These are phyloP conservation scores for Ascochyta viciae-villosae DNA, from an alignment of 2,329 filamentous ascomycete genomes.

Conservation along the genomic window DNA sequence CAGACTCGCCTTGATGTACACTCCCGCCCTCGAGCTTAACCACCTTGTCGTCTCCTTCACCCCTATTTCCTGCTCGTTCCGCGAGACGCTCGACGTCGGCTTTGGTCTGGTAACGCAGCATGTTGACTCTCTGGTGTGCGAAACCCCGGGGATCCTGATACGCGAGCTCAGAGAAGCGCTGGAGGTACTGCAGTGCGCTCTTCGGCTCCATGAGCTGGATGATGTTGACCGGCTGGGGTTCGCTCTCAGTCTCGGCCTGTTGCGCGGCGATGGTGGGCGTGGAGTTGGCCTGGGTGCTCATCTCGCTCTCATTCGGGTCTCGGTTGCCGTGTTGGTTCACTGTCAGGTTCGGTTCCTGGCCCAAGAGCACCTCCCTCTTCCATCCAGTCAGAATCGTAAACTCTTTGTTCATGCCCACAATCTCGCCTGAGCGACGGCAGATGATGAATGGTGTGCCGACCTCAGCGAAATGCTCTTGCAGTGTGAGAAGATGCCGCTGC, in stretches of 20 bases:
- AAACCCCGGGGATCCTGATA: slow-evolving; percentile 90
- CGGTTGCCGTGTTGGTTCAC: slow-evolving; percentile 72
- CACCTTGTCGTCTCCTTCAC: slow-evolving; percentile 26
- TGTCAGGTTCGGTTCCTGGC: slow-evolving; percentile 86
- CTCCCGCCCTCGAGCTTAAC: slow-evolving; percentile 41
- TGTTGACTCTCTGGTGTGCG: slow-evolving; percentile 81
- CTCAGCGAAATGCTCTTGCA: slow-evolving; percentile 88
- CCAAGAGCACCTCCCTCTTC: slow-evolving; percentile 87
- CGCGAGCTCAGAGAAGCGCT: slow-evolving; percentile 90
- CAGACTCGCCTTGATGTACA: slow-evolving; percentile 68
- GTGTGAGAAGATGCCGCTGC: slow-evolving; percentile 89
- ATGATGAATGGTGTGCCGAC: slow-evolving; percentile 91
- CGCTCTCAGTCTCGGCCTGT: slow-evolving; percentile 49
- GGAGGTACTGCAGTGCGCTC: slow-evolving; percentile 91
- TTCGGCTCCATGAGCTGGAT: slow-evolving; percentile 94
- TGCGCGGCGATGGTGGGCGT: slow-evolving; percentile 55
- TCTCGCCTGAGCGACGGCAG: slow-evolving; percentile 88
- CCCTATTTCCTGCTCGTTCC: slow-evolving; percentile 25
- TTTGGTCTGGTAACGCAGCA: slow-evolving; percentile 80
- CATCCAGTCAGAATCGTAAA: slow-evolving; percentile 96
- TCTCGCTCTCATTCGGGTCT: slow-evolving; percentile 46
- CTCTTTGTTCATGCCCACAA: slow-evolving; percentile 95
- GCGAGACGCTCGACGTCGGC: slow-evolving; percentile 43
- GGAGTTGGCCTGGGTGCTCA: slow-evolving; percentile 47
- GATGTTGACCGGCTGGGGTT: slow-evolving; percentile 81